These are phyloP conservation scores for Colletotrichum echinochloae DNA, from an alignment of 2,329 filamentous ascomycete genomes.

Conservation along the genomic window DNA sequence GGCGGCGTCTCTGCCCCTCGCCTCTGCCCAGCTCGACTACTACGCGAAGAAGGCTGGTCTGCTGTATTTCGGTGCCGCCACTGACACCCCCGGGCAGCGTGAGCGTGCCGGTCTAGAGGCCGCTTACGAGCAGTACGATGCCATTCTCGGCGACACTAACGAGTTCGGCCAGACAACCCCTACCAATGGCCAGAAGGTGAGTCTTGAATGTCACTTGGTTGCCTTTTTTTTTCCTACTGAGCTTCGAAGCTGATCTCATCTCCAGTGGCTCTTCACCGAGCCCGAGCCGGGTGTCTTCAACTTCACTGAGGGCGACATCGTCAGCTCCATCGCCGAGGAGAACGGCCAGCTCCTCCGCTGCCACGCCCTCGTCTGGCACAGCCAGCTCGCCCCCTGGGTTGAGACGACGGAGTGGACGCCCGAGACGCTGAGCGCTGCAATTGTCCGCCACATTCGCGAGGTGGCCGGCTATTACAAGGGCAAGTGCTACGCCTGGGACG, in stretches of 20 bases:
- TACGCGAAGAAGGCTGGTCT: constrained; percentile 65
- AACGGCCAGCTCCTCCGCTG: constrained; percentile 65
- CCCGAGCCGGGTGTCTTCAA: constrained; percentile 69
- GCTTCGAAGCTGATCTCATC: constrained; percentile 16
- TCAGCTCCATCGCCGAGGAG: constrained; percentile 56
- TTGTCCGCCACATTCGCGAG: constrained; percentile 68
- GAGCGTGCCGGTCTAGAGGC: constrained; percentile 60
- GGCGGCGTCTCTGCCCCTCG: constrained; percentile 46
- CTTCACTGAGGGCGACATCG: constrained; percentile 68
- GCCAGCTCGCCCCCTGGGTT: constrained; percentile 55
- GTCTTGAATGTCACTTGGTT: not conserved
- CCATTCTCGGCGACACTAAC: constrained; percentile 62
- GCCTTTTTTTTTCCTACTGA: not conserved
- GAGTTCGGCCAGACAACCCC: constrained; percentile 74
- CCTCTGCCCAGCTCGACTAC: constrained; percentile 56
- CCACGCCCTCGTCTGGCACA: constrained; percentile 65
- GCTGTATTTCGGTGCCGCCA: constrained; percentile 72
- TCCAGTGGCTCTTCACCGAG: constrained; percentile 69
- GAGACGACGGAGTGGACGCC: constrained; percentile 63
- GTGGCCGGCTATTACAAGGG: constrained; percentile 69
- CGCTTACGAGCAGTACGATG: constrained; percentile 64
- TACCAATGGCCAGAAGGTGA: constrained; percentile 66
- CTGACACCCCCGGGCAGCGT: constrained; percentile 59
- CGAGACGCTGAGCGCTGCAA: constrained; percentile 64
- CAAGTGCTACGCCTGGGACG: constrained; percentile 73